Evolutionary conservation across 441 rosid species (phyloP).

Genomic region (Syzygium syzygioides): DNA sequence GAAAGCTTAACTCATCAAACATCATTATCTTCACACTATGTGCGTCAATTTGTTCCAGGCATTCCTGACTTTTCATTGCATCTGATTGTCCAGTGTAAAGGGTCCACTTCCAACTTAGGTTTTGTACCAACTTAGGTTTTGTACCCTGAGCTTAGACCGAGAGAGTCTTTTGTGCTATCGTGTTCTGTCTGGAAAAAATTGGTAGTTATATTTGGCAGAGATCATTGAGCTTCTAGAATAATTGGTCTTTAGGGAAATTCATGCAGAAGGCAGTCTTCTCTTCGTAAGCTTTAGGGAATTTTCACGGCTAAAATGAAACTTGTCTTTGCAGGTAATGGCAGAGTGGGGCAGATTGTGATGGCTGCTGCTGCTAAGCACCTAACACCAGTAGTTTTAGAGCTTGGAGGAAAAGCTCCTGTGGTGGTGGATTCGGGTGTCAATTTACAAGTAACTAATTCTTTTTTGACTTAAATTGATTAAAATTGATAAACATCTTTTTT

Average conservation of each 20-base stretch:
- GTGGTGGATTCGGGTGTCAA: slow-evolving; percentile 53
- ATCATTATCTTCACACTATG: neutral
- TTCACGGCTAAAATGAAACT: slow-evolving; percentile 1
- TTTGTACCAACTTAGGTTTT: neutral
- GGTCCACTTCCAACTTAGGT: neutral
- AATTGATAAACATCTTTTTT: neutral
- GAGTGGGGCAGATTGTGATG: slow-evolving; percentile 69
- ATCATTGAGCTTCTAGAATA: neutral
- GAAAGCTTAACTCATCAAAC: neutral
- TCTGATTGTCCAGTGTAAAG: neutral
- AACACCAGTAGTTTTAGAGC: slow-evolving; percentile 72
- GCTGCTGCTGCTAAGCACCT: slow-evolving; percentile 83
- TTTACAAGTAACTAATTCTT: slow-evolving; percentile 31
- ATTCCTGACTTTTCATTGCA: neutral
- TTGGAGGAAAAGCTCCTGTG: slow-evolving; percentile 75
- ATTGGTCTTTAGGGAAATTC: neutral
- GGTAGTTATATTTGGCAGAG: neutral
- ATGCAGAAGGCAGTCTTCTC: neutral
- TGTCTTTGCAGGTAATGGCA: slow-evolving; percentile 46
- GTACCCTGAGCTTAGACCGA: neutral
- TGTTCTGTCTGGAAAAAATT: neutral
- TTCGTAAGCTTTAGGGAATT: neutral
- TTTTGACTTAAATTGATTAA: neutral
- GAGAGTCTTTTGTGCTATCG: neutral
- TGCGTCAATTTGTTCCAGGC: neutral